Conservation (phyloP, 371 early-diverging fungal species). For the Zancudomyces culisetae region DNA sequence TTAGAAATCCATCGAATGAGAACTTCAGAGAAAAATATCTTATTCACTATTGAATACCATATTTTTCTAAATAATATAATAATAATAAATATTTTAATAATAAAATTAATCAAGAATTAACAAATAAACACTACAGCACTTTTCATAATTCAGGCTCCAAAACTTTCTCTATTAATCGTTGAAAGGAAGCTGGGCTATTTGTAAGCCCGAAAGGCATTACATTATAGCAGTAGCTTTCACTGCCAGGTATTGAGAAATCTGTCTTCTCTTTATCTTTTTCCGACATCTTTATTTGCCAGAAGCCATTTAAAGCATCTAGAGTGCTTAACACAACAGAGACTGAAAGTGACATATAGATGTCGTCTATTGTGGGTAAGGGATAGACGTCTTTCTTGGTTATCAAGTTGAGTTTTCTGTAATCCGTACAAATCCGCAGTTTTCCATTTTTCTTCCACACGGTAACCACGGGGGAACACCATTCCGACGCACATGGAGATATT, state of each 20-base stretch:
- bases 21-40: too few relatives aligned
- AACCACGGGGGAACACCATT: slow-evolving; percentile 29
- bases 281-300: slow-evolving; percentile 17
- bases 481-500: background rate
- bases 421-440: slow-evolving; percentile 19
- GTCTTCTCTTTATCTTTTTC: slow-evolving; percentile 22
- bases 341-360: slow-evolving; percentile 16
- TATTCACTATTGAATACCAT: too few relatives aligned
- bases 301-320: slow-evolving; percentile 18
- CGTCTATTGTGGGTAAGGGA: slow-evolving; percentile 18
- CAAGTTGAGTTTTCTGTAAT: slow-evolving; percentile 31
- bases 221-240: background rate
- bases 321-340: slow-evolving; percentile 7
- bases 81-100: too few relatives aligned
- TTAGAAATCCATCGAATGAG: too few relatives aligned
- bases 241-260: slow-evolving; percentile 19
- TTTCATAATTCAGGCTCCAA: background rate
- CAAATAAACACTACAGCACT: slow-evolving; percentile 12
- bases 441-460: slow-evolving; percentile 38
- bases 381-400: slow-evolving; percentile 17
- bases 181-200: background rate
- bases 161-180: slow-evolving; percentile 1
- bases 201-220: background rate
- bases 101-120: too few relatives aligned
- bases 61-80: too few relatives aligned